Base-by-base conservation (phyloP, 2,329 filamentous ascomycete genomes). In the Fusarium chaquense region DNA sequence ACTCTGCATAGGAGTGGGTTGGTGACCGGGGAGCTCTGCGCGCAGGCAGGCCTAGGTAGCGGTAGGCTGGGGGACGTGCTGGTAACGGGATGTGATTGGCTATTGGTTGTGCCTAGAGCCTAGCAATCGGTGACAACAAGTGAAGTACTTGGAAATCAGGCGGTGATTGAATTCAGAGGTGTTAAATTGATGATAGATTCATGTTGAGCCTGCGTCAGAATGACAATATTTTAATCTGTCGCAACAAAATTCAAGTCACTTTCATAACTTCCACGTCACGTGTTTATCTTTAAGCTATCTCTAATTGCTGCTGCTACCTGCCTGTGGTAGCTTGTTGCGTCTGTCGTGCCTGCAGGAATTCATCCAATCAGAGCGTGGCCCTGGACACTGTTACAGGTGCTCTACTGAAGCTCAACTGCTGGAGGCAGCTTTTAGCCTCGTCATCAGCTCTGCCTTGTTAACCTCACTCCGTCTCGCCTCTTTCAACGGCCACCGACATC, bases 391-490 rank as follows among this genome's bases (percentile, higher is more conserved):
- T 36, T 69, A 52, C 55, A 58, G 55, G 50, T 69, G 36, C 55
- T 62, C 35, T 41, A 65, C 61, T 60, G 63, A 71, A 76, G 74
- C 73, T 72, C 73, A 62, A 70, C 67, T 55, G 52, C 62, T 73
- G 77, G 81, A 85, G 83, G 83, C 83, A 84, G 82, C 83, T 82
- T 80, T 78, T 81, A 83, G 84, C 84, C 83, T 86, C 84, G 84
- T 86, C 84, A 86, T 84, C 83, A 82, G 80, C 80, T 78, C 76
- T 76, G 69, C 73, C 70, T 75, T 73, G 60, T 62, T 70, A 73
- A 75, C 72, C 67, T 71, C 65, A 72, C 58, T 62, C 53, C 51
- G 47, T 54, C 60, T 64, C 33, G 59, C 44, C 53, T 58, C 62
- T 51, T 45, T 62, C 57, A 52, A 52, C 65, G 46, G 60, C 66